These are phyloP conservation scores for Hermanozyma aechmeae DNA, from an alignment of 805 yeast species.

Conservation along the genomic window DNA sequence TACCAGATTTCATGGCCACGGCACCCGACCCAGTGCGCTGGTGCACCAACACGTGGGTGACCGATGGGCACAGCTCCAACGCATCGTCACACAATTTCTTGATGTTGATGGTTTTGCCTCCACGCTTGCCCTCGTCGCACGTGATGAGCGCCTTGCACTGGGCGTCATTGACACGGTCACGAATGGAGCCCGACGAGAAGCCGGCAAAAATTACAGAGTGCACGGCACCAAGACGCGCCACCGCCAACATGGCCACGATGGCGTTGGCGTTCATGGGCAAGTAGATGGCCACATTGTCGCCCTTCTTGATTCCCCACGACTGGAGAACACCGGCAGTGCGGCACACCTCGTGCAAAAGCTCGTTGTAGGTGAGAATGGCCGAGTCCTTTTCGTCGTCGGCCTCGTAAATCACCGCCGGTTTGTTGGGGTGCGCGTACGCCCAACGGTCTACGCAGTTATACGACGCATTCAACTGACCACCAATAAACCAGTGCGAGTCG, in stretches of 20 bases:
- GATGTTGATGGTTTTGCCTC: slow-evolving; percentile 73
- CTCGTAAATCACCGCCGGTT: slow-evolving; percentile 70
- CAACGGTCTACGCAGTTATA: slow-evolving; percentile 80
- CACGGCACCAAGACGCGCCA: slow-evolving; percentile 72
- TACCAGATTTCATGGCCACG: slow-evolving; percentile 39
- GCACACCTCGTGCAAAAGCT: slow-evolving; percentile 61
- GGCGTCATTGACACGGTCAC: slow-evolving; percentile 68
- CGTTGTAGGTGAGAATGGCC: slow-evolving; percentile 55
- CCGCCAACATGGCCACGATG: slow-evolving; percentile 64
- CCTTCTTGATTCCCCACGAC: slow-evolving; percentile 62
- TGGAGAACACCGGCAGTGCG: slow-evolving; percentile 62
- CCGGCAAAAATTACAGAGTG: slow-evolving; percentile 87
- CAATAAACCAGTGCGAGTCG: slow-evolving; percentile 61
- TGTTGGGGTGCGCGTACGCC: slow-evolving; percentile 62
- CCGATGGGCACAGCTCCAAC: slow-evolving; percentile 53
- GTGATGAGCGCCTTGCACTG: slow-evolving; percentile 65
- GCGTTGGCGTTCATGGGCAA: slow-evolving; percentile 85
- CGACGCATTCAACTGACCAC: slow-evolving; percentile 72
- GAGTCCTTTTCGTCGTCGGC: slow-evolving; percentile 71
- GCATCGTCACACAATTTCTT: slow-evolving; percentile 82
- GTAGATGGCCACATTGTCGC: slow-evolving; percentile 81
- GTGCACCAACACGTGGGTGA: slow-evolving; percentile 60
- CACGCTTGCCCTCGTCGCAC: slow-evolving; percentile 76
- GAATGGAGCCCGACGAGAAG: slow-evolving; percentile 61
- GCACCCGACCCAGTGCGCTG: slow-evolving; percentile 60